Evolutionary conservation across 768 basidiomycete genomes (phyloP).

Genomic region (Lactifluus hygrophoroides): DNA sequence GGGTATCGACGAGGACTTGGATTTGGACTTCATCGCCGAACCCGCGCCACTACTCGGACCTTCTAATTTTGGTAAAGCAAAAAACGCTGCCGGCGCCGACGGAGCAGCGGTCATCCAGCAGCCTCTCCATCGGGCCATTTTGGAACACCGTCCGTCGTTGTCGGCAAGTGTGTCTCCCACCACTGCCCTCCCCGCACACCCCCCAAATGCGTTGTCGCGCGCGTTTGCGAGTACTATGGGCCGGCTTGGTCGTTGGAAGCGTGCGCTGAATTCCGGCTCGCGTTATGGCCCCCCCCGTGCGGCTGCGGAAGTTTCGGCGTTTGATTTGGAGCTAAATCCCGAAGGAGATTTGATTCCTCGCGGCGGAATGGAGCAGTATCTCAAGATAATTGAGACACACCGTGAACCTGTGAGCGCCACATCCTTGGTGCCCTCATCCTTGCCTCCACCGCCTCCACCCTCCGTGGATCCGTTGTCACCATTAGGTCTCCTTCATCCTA

Average conservation of each 20-base stretch:
- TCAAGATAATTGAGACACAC: conserved; percentile 43
- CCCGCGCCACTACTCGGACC: conserved; percentile 28
- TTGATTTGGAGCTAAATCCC: conserved; percentile 59
- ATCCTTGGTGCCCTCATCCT: conserved; percentile 13
- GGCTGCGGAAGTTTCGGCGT: conserved; percentile 53
- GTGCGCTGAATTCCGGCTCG: conserved; percentile 53
- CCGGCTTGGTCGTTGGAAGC: conserved; percentile 72
- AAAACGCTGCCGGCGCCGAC: conserved; percentile 3
- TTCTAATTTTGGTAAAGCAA: conserved; percentile 15
- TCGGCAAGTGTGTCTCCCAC: conserved; percentile 32
- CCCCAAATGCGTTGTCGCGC: conserved; percentile 57
- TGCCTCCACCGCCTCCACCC: conserved; percentile 12
- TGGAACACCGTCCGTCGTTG: conserved; percentile 37
- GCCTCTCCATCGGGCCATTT: conserved; percentile 44
- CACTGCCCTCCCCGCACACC: conserved; percentile 41
- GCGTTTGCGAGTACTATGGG: conserved; percentile 79
- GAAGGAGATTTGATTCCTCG: conserved; percentile 49
- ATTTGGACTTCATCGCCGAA: conserved; percentile 64
- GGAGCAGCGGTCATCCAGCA: conserved; percentile 43
- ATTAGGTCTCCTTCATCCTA: neutral
- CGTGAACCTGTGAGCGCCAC: neutral
- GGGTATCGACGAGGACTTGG: conserved; percentile 58
- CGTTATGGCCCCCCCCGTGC: conserved; percentile 25
- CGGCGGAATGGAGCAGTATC: conserved; percentile 58
- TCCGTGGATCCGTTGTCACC: conserved; percentile 12